Evolutionary conservation across 1,284 basidiomycete genomes (phyloP), one percentile per base, ranked within the genome.

Genomic region (Boletellus sp.): DNA sequence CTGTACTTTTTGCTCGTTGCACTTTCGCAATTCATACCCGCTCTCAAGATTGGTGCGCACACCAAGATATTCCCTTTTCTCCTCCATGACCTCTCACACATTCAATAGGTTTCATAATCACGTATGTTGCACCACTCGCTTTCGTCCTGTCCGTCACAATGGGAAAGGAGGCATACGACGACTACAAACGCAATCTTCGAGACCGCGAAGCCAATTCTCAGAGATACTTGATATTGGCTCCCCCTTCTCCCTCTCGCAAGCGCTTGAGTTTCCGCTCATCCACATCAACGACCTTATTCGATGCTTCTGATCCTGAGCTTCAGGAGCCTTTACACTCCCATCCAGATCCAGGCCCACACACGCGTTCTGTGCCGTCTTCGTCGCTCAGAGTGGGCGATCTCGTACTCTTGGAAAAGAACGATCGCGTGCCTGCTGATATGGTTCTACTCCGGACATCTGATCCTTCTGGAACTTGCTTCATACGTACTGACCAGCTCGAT

Each of bases 101-200:
- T 39, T 37, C 12, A 19, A 37, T 22, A 91, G 94, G 96, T 12
- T 97, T 95, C 66, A 93, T 99, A 55, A 80, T 90, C 40, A 99
- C 97, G 8, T 99, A 99, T 68, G 85, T 99, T 45, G 95, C 93
- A 0, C 97, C 97, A 1, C 81, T 99, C 6, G 94, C 91, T 0
- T 98, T 99, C 63, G 97, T 99, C 0, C 79, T 99, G 2, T 82
- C 77, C 48, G 89, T 99, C 10, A 99, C 97, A 2, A 97, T 99
- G 81, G 94, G 95, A 21, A 99, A 99, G 70, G 97, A 99, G 71
- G 97, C 96, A 0, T 93, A 93, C 63, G 97, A 99, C 66, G 97
- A 99, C 71, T 97, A 95, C 75, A 89, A 91, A 59, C 90, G 97
- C 21, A 84, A 95, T 66, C 81, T 88, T 10, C 84, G 97, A 28